These are phyloP conservation scores for Platanthera guangdongensis DNA, from an alignment of 106 monocot genomes.

Conservation along the genomic window DNA sequence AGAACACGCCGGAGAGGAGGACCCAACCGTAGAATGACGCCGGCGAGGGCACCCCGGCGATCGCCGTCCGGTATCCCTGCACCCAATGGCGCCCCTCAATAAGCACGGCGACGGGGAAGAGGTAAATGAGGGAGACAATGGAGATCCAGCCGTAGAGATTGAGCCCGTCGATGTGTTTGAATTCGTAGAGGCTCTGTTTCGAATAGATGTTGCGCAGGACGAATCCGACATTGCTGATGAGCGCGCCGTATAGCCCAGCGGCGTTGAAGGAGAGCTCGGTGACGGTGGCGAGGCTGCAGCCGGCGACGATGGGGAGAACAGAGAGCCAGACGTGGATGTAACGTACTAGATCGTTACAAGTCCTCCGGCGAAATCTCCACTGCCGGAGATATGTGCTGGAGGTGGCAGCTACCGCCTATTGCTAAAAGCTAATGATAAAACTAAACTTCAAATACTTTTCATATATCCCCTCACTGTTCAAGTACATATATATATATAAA, in stretches of 20 bases:
- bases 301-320: conserved; percentile 30
- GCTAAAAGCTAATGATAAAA: too few relatives aligned
- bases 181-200: conserved; percentile 36
- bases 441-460: too few relatives aligned
- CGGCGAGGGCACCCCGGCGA: conserved; percentile 12
- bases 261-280: conserved; percentile 44
- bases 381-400: too few relatives aligned
- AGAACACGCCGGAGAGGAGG: conserved; percentile 45
- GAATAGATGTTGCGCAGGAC: conserved; percentile 61
- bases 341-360: too few relatives aligned
- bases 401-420: too few relatives aligned
- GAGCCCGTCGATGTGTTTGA: conserved; percentile 41
- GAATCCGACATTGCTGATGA: conserved; percentile 58
- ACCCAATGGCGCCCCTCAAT: conserved; percentile 48
- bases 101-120: conserved; percentile 44
- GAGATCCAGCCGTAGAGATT: conserved; percentile 56
- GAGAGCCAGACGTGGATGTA: conserved; percentile 35
- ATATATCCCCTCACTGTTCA: too few relatives aligned
- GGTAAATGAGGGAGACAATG: conserved; percentile 36
- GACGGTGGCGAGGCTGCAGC: conserved; percentile 29
- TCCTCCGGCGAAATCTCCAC: too few relatives aligned
- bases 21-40: conserved; percentile 38
- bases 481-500: too few relatives aligned
- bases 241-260: conserved; percentile 36
- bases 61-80: conserved; percentile 21